phyloP scores from a whole-genome alignment of 1,284 basidiomycete species.

The Trichosporon ovoides region DNA sequence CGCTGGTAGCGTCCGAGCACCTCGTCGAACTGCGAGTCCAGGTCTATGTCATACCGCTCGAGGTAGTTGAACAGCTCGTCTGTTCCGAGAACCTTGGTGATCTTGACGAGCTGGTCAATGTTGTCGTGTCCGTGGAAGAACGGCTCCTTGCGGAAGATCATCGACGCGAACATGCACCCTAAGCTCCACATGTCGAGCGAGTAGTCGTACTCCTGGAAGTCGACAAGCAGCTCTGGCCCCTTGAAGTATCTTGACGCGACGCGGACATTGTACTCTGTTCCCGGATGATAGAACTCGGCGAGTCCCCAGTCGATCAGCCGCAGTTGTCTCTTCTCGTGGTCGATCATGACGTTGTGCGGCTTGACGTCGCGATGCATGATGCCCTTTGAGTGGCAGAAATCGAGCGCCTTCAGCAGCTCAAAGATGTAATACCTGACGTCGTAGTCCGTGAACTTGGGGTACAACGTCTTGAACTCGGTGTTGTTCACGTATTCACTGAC shows the following conservation, averaged over 20 bases:
- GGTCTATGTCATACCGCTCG: conserved; percentile 89
- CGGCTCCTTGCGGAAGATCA: conserved; percentile 99
- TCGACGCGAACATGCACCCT: conserved; percentile 98
- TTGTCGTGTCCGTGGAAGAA: conserved; percentile 99
- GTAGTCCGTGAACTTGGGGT: conserved; percentile 88
- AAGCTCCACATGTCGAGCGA: conserved; percentile 97
- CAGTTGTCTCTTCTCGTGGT: conserved; percentile 93
- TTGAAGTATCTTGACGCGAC: conserved; percentile 98
- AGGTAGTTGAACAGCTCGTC: conserved; percentile 82
- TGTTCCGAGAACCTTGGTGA: conserved; percentile 93
- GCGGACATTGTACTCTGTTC: conserved; percentile 95
- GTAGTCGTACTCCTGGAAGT: conserved; percentile 98
- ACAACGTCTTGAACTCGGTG: conserved; percentile 95
- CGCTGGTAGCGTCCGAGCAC: conserved; percentile 83
- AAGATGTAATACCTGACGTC: conserved; percentile 97
- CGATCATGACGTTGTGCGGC: conserved; percentile 99
- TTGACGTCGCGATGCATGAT: conserved; percentile 99
- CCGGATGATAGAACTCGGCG: conserved; percentile 97
- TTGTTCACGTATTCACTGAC: conserved; percentile 99
- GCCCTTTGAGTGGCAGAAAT: conserved; percentile 96
- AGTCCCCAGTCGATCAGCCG: conserved; percentile 98
- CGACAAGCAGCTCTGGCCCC: conserved; percentile 92
- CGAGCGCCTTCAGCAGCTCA: conserved; percentile 93
- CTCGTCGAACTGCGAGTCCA: conserved; percentile 85
- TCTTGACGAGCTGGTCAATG: conserved; percentile 97